Conservation (phyloP, 805 yeast species). For the Myxozyma neotropica region DNA sequence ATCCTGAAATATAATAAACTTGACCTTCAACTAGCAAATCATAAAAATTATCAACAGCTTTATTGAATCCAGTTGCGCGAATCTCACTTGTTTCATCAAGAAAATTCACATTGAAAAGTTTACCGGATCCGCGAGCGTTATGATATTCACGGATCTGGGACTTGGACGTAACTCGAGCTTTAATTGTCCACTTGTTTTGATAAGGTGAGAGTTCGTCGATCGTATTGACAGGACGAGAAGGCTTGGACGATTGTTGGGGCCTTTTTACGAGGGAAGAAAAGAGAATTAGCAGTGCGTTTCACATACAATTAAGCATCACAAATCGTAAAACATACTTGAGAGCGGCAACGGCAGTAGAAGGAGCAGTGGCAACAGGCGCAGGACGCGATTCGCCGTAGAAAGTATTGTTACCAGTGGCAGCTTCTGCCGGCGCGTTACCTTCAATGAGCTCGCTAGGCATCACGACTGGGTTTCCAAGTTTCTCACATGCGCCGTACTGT, state of each 20-base stretch:
- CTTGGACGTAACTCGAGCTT: conserved; percentile 87
- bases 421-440: not conserved
- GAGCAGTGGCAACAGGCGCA: not conserved
- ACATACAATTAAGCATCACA: too few species aligned
- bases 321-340: not conserved
- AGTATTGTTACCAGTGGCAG: conserved; percentile 5
- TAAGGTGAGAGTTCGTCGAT: conserved; percentile 91
- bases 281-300: too few species aligned
- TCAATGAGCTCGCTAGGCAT: conserved; percentile 2
- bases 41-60: conserved; percentile 76
- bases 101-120: conserved; percentile 82
- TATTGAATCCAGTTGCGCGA: conserved; percentile 91
- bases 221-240: conserved; percentile 51
- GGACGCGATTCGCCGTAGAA: conserved; percentile 24
- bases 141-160: conserved; percentile 88
- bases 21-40: conserved; percentile 82
- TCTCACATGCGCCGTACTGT: conserved; percentile 27
- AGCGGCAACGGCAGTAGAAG: not conserved
- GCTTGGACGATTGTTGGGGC: not conserved
- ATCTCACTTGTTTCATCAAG: conserved; percentile 96
- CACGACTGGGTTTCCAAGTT: conserved; percentile 27
- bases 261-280: too few species aligned
- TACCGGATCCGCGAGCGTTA: conserved; percentile 84
- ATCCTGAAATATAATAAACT: conserved; percentile 81
- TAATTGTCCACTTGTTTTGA: conserved; percentile 87